Percentiles rank a stretch among this genome's conserved stretches.
Evolutionary conservation across 2,329 filamentous ascomycete species (phyloP).

Genomic region (Paecilomyces dactylethromorphus): DNA sequence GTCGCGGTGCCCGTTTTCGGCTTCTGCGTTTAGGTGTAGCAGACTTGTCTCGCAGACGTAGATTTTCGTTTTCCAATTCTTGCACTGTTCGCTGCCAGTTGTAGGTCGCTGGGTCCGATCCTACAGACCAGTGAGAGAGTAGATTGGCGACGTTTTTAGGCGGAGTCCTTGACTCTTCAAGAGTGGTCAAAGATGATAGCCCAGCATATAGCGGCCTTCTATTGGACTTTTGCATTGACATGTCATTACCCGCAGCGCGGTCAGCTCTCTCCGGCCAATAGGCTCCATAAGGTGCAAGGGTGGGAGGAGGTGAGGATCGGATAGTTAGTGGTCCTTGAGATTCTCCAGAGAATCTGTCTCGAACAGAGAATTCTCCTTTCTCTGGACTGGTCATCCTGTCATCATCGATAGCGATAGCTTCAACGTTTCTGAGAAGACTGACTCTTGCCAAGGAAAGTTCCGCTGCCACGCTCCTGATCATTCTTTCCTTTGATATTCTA

Average conservation of each 20-base stretch:
- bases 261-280: background rate
- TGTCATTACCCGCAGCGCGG: background rate
- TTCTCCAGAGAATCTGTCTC: background rate
- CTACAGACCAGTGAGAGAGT: constrained; percentile 31
- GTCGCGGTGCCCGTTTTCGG: constrained; percentile 21
- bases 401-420: background rate
- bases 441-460: constrained; percentile 32
- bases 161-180: constrained; percentile 14
- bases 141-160: constrained; percentile 19
- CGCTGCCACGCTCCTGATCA: constrained; percentile 27
- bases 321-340: background rate
- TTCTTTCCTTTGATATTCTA: constrained; percentile 32
- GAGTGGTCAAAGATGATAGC: constrained; percentile 23
- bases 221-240: background rate
- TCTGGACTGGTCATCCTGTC: background rate
- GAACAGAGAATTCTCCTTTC: background rate
- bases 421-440: constrained; percentile 11
- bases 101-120: constrained; percentile 25
- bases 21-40: constrained; percentile 14
- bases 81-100: constrained; percentile 22
- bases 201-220: constrained; percentile 8
- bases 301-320: background rate
- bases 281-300: background rate
- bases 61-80: constrained; percentile 14
- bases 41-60: constrained; percentile 7